These are phyloP conservation scores for Linderniella brevidens DNA, from an alignment of 257 asterid genomes.

Conservation along the genomic window DNA sequence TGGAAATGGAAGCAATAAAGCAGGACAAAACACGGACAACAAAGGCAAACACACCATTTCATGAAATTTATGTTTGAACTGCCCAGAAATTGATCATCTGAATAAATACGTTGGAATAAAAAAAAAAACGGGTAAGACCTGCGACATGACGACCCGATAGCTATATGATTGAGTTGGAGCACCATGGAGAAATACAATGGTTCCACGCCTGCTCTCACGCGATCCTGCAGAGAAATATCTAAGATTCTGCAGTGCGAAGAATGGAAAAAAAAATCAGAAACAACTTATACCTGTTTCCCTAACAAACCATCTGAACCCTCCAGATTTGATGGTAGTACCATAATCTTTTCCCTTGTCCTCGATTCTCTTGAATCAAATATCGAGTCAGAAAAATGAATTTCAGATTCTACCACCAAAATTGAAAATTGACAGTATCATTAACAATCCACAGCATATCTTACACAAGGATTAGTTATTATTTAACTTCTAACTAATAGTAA, in stretches of 20 bases:
- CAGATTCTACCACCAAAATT: conserved; percentile 10
- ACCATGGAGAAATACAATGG: conserved; percentile 83
- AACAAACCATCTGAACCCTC: conserved; percentile 86
- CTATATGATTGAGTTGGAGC: conserved; percentile 97
- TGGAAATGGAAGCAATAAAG: too few species aligned
- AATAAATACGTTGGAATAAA: background rate
- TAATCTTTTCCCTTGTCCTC: conserved; percentile 81
- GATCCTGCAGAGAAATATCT: conserved; percentile 36
- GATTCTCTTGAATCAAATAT: conserved; percentile 45
- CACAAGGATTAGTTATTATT: too few species aligned
- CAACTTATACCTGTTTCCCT: conserved; percentile 70
- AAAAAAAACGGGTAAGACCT: conserved; percentile 30
- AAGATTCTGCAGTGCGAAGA: conserved; percentile 9
- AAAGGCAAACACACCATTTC: background rate
- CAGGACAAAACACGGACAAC: too few species aligned
- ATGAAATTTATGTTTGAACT: background rate
- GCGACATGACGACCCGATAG: conserved; percentile 90
- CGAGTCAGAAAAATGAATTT: conserved; percentile 6
- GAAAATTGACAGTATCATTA: background rate
- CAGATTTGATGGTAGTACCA: conserved; percentile 60
- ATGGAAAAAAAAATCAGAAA: conserved; percentile 4
- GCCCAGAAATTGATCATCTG: background rate
- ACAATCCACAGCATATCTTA: background rate
- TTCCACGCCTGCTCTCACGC: conserved; percentile 58
- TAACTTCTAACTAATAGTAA: too few species aligned